These are phyloP conservation scores for Sedum album DNA, from an alignment of 164 flowering plant genomes.

Conservation along the genomic window DNA sequence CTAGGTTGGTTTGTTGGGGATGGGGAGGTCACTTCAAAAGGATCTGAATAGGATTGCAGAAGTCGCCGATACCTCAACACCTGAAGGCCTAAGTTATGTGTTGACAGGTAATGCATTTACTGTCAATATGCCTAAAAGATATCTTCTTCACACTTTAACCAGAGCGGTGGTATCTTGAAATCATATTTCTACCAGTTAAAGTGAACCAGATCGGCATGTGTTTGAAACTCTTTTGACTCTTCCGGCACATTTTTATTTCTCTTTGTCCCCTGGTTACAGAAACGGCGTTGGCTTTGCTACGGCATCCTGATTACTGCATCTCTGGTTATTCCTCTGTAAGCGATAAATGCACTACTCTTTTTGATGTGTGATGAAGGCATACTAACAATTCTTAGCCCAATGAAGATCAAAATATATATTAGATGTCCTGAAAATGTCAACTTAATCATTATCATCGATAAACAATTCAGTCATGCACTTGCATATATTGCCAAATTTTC, in stretches of 20 bases:
- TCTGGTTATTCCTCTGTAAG: conserved; percentile 93
- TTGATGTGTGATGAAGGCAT: neutral
- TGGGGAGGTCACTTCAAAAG: conserved; percentile 70
- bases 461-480: too few species aligned
- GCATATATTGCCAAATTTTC: too few species aligned
- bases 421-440: too few species aligned
- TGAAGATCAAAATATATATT: too few species aligned
- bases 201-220: too few species aligned
- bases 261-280: conserved; percentile 42
- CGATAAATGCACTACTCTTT: too few species aligned
- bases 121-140: neutral
- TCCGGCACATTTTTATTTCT: too few species aligned
- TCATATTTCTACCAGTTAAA: neutral
- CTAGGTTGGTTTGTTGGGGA: conserved; percentile 89
- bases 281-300: conserved; percentile 75
- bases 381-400: too few species aligned
- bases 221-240: too few species aligned
- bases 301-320: conserved; percentile 93
- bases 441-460: too few species aligned
- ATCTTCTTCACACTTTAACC: neutral
- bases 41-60: conserved; percentile 92
- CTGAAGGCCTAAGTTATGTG: conserved; percentile 70
- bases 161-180: neutral
- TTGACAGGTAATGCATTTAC: conserved; percentile 51
- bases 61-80: conserved; percentile 72